These are phyloP conservation scores for Microglena sp. DNA, from an alignment of 139 green algal species.

Conservation along the genomic window DNA sequence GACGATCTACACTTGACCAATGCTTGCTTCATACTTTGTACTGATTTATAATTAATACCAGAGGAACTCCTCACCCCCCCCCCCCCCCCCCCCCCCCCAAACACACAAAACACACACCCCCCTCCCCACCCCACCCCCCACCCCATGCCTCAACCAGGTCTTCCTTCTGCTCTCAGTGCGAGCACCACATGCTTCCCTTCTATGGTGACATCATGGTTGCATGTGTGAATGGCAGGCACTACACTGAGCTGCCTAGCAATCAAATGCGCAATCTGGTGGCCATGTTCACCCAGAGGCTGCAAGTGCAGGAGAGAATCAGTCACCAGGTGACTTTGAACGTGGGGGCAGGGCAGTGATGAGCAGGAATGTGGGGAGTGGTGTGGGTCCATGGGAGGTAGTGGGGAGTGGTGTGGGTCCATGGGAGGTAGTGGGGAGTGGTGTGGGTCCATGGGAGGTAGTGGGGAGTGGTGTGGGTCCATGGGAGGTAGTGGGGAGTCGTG, in stretches of 20 bases:
- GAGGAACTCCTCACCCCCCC: neutral
- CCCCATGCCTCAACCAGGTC: neutral
- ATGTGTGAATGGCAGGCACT: too few relatives aligned
- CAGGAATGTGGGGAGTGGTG: constrained; percentile 44
- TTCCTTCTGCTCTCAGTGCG: constrained; percentile 71
- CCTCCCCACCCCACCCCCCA: neutral
- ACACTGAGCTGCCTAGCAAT: neutral
- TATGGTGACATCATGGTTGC: constrained; percentile 61
- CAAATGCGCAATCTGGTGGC: constrained; percentile 35
- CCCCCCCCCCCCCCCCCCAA: neutral
- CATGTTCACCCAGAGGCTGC: constrained; percentile 54
- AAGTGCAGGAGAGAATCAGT: constrained; percentile 92
- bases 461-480: too few relatives aligned
- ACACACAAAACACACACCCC: neutral
- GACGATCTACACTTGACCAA: neutral
- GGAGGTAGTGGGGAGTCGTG: too few relatives aligned
- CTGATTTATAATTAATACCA: neutral
- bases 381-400: constrained; percentile 14
- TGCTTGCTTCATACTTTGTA: neutral
- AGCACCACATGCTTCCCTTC: constrained; percentile 98
- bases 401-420: too few relatives aligned
- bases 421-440: too few relatives aligned
- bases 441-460: too few relatives aligned
- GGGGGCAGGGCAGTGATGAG: too few relatives aligned
- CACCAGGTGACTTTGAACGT: constrained; percentile 78